Conservation (phyloP, 768 basidiomycete species). For the Suillus subalutaceus region DNA sequence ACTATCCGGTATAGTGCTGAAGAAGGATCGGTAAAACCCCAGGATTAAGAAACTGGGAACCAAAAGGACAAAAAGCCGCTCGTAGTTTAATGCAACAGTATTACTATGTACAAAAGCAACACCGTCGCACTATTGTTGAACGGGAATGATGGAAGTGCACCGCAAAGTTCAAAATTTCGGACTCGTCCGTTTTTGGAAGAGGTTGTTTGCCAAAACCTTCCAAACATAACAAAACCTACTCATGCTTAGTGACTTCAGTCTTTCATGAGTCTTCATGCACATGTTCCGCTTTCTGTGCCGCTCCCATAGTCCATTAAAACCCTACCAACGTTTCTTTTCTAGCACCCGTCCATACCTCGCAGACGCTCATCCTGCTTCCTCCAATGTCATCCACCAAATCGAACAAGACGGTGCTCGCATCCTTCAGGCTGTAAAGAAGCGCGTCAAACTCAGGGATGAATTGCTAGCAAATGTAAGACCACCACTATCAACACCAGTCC, state of each 20-base stretch:
- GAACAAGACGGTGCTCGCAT: slow-evolving; percentile 52
- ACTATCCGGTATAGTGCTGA: no score
- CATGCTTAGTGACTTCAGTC: neutral
- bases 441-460: slow-evolving; percentile 4
- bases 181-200: neutral
- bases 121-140: neutral
- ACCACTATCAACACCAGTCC: neutral
- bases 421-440: slow-evolving; percentile 36
- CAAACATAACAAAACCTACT: neutral
- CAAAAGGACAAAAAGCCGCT: neutral
- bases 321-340: neutral
- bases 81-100: neutral
- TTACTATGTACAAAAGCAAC: neutral
- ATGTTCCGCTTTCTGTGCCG: slow-evolving; percentile 12
- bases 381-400: slow-evolving; percentile 27
- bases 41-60: neutral
- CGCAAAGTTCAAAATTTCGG: neutral
- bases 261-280: neutral
- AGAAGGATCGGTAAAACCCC: neutral
- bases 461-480: slow-evolving; percentile 41
- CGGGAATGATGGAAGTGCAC: neutral
- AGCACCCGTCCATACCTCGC: slow-evolving; percentile 12
- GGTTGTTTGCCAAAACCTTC: slow-evolving; percentile 1
- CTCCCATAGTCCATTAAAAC: slow-evolving; percentile 8
- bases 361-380: neutral